phyloP scores from a whole-genome alignment of 352 stramenopile species.

The Globisporangium paroecandrum region DNA sequence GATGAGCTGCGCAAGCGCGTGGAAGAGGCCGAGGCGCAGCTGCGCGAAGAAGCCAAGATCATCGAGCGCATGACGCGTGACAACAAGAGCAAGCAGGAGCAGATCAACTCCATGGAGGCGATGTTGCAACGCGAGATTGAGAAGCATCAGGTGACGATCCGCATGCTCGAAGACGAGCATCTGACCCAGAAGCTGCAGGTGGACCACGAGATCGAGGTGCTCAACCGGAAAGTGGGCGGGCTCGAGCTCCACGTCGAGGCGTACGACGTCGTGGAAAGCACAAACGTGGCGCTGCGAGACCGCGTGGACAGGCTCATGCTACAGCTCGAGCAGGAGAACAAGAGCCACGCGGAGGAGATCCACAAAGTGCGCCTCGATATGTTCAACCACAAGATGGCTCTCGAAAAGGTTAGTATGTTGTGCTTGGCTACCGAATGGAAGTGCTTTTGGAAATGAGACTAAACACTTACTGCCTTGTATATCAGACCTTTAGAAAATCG shows the following conservation, averaged over 20 bases:
- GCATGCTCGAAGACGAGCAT: constrained; percentile 60
- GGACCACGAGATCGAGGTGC: constrained; percentile 59
- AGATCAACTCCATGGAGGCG: constrained; percentile 64
- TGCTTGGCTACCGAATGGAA: not conserved
- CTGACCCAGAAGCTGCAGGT: constrained; percentile 51
- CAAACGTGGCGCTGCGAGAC: constrained; percentile 50
- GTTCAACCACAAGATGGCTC: constrained; percentile 85
- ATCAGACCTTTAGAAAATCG: constrained; percentile 66
- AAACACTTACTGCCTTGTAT: not conserved
- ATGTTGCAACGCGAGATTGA: constrained; percentile 61
- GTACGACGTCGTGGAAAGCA: constrained; percentile 59
- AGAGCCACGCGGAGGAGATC: constrained; percentile 64
- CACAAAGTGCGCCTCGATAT: constrained; percentile 77
- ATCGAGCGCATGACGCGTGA: constrained; percentile 79
- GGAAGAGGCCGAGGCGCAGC: constrained; percentile 66
- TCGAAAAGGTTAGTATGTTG: constrained; percentile 54
- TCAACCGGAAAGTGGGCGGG: constrained; percentile 49
- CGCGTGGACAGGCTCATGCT: constrained; percentile 60
- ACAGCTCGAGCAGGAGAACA: constrained; percentile 64
- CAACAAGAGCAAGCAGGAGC: constrained; percentile 68
- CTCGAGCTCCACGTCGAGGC: constrained; percentile 70
- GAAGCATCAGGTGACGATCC: constrained; percentile 50
- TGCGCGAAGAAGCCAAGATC: constrained; percentile 77
- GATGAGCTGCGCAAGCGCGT: constrained; percentile 70
- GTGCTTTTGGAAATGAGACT: not conserved